phyloP scores from a whole-genome alignment of 495 filamentous ascomycete species.

The Penicillium canariense region DNA sequence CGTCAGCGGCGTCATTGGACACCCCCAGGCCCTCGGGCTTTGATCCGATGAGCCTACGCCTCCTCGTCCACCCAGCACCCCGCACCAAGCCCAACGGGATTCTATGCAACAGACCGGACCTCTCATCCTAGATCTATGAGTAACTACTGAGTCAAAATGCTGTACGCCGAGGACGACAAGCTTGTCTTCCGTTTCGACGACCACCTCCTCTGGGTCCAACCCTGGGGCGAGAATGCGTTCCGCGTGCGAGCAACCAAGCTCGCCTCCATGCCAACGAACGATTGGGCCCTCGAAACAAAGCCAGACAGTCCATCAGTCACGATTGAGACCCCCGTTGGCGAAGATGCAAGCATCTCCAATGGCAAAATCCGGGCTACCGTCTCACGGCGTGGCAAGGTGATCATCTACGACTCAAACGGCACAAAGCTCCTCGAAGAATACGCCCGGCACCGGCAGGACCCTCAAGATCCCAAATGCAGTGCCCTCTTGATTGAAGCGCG shows the following conservation, averaged over 20 bases:
- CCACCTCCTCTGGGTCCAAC: constrained; percentile 53
- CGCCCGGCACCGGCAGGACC: constrained; percentile 49
- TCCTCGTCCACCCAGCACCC: not conserved
- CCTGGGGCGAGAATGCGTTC: constrained; percentile 54
- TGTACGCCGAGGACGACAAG: constrained; percentile 38
- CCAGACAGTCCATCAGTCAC: constrained; percentile 11
- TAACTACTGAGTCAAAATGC: constrained; percentile 29
- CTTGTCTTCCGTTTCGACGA: constrained; percentile 51
- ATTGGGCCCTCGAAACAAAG: constrained; percentile 50
- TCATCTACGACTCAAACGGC: constrained; percentile 44
- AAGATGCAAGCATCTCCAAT: constrained; percentile 46
- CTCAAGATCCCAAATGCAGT: constrained; percentile 53
- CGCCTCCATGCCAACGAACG: constrained; percentile 44
- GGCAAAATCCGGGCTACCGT: constrained; percentile 51
- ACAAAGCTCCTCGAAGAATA: constrained; percentile 55
- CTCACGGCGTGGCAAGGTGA: constrained; percentile 47
- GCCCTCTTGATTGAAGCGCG: constrained; percentile 52
- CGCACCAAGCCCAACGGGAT: not conserved
- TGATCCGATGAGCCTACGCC: not conserved
- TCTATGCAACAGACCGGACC: not conserved
- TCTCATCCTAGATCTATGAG: not conserved
- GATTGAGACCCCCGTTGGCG: constrained; percentile 23
- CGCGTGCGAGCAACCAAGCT: constrained; percentile 53
- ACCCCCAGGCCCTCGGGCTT: not conserved
- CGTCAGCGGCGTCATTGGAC: not conserved